A percentile compares a stretch with the other conserved stretches of the same genome.
These are phyloP conservation scores for Macrophomina pseudophaseolina DNA, from an alignment of 2,329 filamentous ascomycete species.

Conservation along the genomic window DNA sequence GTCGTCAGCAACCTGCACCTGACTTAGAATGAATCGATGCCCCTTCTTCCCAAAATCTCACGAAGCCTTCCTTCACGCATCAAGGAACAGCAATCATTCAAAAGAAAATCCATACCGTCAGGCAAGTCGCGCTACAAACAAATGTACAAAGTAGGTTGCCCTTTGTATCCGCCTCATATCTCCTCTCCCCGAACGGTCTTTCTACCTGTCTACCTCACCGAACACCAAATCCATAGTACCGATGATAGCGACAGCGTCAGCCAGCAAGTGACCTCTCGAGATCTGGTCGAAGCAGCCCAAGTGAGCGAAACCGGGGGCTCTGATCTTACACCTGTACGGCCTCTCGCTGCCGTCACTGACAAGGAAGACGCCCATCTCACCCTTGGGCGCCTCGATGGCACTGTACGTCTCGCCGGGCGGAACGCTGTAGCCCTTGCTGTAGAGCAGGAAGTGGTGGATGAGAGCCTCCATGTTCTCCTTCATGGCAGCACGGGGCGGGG, in stretches of 20 bases:
- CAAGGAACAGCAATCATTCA: background rate
- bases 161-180: background rate
- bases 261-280: slow-evolving; percentile 87
- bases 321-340: slow-evolving; percentile 96
- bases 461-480: slow-evolving; percentile 99
- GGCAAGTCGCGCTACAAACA: slow-evolving; percentile 25
- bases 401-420: slow-evolving; percentile 98
- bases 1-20: too few species aligned
- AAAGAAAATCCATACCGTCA: slow-evolving; percentile 19
- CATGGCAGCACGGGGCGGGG: slow-evolving; percentile 95
- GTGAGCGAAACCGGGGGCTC: slow-evolving; percentile 95
- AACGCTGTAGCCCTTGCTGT: slow-evolving; percentile 97
- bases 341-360: slow-evolving; percentile 96
- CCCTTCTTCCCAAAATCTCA: too few species aligned
- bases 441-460: slow-evolving; percentile 98
- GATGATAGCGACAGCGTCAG: slow-evolving; percentile 96
- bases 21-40: too few species aligned
- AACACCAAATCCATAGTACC: slow-evolving; percentile 55
- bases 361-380: slow-evolving; percentile 97
- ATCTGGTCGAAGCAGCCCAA: slow-evolving; percentile 93
- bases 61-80: too few species aligned
- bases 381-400: slow-evolving; percentile 98
- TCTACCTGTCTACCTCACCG: slow-evolving; percentile 31
- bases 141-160: slow-evolving; percentile 26
- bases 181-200: background rate